phyloP scores from a whole-genome alignment of 176 grass and related monocot genomes.

The Chloris gayana region DNA sequence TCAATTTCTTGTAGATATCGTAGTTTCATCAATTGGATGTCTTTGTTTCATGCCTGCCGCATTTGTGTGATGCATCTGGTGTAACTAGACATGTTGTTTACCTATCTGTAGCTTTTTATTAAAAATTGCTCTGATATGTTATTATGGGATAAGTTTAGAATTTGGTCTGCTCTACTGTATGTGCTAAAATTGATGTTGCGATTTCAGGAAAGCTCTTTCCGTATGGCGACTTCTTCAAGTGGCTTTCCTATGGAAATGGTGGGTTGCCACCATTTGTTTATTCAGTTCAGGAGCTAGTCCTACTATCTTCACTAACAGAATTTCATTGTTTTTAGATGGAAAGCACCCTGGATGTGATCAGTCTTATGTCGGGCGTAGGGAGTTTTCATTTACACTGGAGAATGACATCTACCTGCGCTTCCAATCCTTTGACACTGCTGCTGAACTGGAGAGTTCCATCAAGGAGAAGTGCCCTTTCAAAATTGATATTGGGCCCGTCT shows the following conservation, averaged over 20 bases:
- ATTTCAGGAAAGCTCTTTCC: constrained; percentile 87
- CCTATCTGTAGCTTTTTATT: not conserved
- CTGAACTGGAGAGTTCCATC: constrained; percentile 79
- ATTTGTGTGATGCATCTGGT: not conserved
- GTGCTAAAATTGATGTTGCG: constrained; percentile 7
- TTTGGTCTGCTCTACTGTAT: not conserved
- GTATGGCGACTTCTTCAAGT: constrained; percentile 75
- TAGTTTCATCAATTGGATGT: not conserved
- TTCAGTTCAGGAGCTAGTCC: not conserved
- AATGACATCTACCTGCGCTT: constrained; percentile 90
- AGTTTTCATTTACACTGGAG: constrained; percentile 94
- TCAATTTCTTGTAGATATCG: not conserved
- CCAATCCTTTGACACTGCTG: constrained; percentile 76
- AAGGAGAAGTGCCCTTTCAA: constrained; percentile 89
- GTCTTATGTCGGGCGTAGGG: constrained; percentile 75
- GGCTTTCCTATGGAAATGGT: constrained; percentile 98
- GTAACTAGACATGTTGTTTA: not conserved
- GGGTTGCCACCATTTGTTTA: not conserved
- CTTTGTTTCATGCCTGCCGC: not conserved
- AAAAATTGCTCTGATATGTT: not conserved
- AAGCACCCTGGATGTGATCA: constrained; percentile 90
- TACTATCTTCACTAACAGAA: not conserved
- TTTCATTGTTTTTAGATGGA: constrained; percentile 56
- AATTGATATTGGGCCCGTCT: constrained; percentile 93
- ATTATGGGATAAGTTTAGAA: not conserved